A percentile compares a stretch with the other conserved stretches of the same genome.
phyloP scores from a whole-genome alignment of 371 early-diverging fungal genomes.

The Apophysomyces elegans region DNA sequence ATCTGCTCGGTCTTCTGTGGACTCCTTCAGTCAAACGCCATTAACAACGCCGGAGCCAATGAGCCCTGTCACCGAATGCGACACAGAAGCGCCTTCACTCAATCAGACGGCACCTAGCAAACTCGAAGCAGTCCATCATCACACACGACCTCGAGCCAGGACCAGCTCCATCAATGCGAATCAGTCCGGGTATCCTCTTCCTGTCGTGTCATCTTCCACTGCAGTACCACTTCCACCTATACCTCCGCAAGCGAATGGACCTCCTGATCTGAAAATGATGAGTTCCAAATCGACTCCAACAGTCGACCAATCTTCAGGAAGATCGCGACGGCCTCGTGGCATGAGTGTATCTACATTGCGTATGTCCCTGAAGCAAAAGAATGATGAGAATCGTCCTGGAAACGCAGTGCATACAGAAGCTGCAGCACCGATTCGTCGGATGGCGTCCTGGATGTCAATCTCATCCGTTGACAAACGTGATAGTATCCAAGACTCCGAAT shows the following conservation, averaged over 20 bases:
- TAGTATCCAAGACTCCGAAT: slow-evolving; percentile 6
- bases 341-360: slow-evolving; percentile 38
- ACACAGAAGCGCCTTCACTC: not conserved
- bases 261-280: slow-evolving; percentile 12
- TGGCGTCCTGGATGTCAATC: slow-evolving; percentile 30
- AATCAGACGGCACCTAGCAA: not conserved
- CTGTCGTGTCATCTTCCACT: slow-evolving; percentile 13
- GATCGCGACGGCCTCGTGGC: slow-evolving; percentile 35
- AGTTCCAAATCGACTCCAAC: slow-evolving; percentile 30
- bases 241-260: not conserved
- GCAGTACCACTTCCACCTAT: slow-evolving; percentile 11
- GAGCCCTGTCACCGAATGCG: slow-evolving; percentile 22
- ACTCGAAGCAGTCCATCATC: not conserved
- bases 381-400: slow-evolving; percentile 12
- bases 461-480: not conserved
- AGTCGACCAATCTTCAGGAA: slow-evolving; percentile 19
- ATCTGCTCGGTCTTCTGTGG: slow-evolving; percentile 23
- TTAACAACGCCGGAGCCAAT: slow-evolving; percentile 24
- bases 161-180: slow-evolving; percentile 2
- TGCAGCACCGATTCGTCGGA: slow-evolving; percentile 11
- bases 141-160: slow-evolving; percentile 7
- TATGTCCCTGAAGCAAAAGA: slow-evolving; percentile 21
- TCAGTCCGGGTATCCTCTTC: slow-evolving; percentile 5
- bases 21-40: slow-evolving; percentile 23
- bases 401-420: not conserved